Base-by-base conservation (phyloP, 805 yeast species). In the Alloascoidea hylecoeti region DNA sequence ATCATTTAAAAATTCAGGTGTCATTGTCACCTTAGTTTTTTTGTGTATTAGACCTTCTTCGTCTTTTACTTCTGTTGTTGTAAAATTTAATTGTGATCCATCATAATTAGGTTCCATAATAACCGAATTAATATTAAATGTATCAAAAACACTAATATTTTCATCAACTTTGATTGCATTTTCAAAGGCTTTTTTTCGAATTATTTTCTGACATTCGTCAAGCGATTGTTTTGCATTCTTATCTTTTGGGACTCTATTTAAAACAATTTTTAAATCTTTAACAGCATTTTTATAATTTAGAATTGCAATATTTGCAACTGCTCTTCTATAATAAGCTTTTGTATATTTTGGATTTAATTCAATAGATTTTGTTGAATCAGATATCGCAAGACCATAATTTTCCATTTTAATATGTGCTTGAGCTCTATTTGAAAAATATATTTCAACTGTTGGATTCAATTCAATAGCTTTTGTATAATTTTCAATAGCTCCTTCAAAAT, bases 271-370 rank as follows among this genome's bases (percentile, higher is more conserved):
- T 50, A 85, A 75, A 56, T 81, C 94, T 33, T 53, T 63, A 44
- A 73, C 69, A 0, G 96, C 88, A 41, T 74, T 78, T 50, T 75
- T 75, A 52, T 85, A 79, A 44, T 82, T 71, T 46, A 85, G 57
- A 35, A 85, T 67, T 5, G 94, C 94, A 55, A 76, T 70, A 44
- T 75, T 57, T 0, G 96, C 79, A 9, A 81, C 72, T 0, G 96
- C 96, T 46, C 94, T 70, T 46, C 98, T 70, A 53, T 84, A 92
- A 53, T 83, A 81, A 0, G 85, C 86, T 56, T 89, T 89, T 27
- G 76, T 58, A 50, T 83, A 80, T 15, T 60, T 52, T 1, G 76
- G 68, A 51, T 89, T 85, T 5, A 78, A 49, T 36, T 66, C 69
- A 34, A 92, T 66, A 1, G 96, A 83, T 34, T 61, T 58, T 23